A percentile compares a stretch with the other conserved stretches of the same genome.
phyloP scores from a whole-genome alignment of 805 yeast species.

The Kuraishia hungarica region DNA sequence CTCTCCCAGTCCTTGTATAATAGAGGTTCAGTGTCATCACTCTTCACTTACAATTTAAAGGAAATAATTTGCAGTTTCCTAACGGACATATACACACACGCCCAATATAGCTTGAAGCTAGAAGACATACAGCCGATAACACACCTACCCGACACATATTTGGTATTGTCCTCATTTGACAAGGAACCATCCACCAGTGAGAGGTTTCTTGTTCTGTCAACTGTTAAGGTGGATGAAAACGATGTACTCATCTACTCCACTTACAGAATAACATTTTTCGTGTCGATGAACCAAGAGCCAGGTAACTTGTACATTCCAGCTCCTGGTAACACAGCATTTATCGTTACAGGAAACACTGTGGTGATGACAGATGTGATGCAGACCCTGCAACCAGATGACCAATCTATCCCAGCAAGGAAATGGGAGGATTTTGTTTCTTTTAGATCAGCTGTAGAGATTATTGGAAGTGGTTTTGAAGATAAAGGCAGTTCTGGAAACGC shows the following conservation, averaged over 20 bases:
- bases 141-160: slow-evolving; percentile 27
- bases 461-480: slow-evolving; percentile 42
- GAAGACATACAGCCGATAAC: slow-evolving; percentile 53
- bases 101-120: slow-evolving; percentile 40
- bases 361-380: slow-evolving; percentile 55
- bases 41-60: slow-evolving; percentile 19
- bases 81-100: slow-evolving; percentile 39
- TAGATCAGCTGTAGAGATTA: slow-evolving; percentile 38
- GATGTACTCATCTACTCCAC: slow-evolving; percentile 54
- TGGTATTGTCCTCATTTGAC: slow-evolving; percentile 40
- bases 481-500: slow-evolving; percentile 2
- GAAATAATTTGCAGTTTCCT: slow-evolving; percentile 7
- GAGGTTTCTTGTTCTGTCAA: slow-evolving; percentile 39
- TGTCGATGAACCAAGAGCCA: slow-evolving; percentile 17
- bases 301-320: slow-evolving; percentile 51
- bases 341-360: slow-evolving; percentile 50
- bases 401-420: slow-evolving; percentile 26
- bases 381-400: slow-evolving; percentile 22
- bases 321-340: slow-evolving; percentile 48
- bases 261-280: slow-evolving; percentile 50
- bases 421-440: slow-evolving; percentile 81
- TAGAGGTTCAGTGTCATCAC: slow-evolving; percentile 16
- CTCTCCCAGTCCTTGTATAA: slow-evolving; percentile 27
- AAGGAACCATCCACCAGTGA: slow-evolving; percentile 19
- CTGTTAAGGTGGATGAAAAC: slow-evolving; percentile 40